Evolutionary conservation across 2,329 filamentous ascomycete genomes (phyloP).

Genomic region (Pyricularia pennisetigena): DNA sequence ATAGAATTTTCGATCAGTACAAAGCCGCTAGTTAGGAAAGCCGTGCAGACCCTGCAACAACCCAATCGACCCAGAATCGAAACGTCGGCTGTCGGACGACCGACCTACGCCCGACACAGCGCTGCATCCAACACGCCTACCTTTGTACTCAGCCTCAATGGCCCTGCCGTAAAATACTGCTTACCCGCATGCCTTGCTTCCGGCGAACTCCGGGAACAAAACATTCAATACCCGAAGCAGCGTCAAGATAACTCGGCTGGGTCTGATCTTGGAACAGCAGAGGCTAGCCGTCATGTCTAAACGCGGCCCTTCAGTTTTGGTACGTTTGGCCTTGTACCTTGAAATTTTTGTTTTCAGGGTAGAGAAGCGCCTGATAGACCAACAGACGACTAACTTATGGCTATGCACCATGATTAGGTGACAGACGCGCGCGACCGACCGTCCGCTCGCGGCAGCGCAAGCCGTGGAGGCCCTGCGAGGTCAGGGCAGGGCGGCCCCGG

Average conservation of each 20-base stretch:
- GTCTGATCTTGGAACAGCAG: not conserved
- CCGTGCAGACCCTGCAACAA: not conserved
- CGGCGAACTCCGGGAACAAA: not conserved
- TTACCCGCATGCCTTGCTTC: not conserved
- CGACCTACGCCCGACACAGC: not conserved
- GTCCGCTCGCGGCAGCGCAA: conserved; percentile 15
- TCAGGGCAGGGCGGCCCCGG: conserved; percentile 11
- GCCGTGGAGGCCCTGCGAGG: conserved; percentile 14
- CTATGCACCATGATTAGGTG: conserved; percentile 30
- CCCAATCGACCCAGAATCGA: not conserved
- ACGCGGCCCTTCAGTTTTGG: conserved; percentile 51
- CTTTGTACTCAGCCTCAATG: not conserved
- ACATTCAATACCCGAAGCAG: not conserved
- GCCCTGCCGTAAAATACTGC: not conserved
- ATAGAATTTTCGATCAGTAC: not conserved
- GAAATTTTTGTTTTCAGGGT: not conserved
- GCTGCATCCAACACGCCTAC: not conserved
- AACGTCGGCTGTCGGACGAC: not conserved
- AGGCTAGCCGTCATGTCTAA: conserved; percentile 22
- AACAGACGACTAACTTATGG: conserved; percentile 9
- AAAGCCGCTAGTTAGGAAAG: not conserved
- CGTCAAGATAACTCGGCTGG: not conserved
- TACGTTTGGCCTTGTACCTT: conserved; percentile 20
- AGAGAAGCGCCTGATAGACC: conserved; percentile 6
- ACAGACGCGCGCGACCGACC: conserved; percentile 45